phyloP scores from a whole-genome alignment of 2,329 filamentous ascomycete species.

The Teratosphaeria zuluensis region DNA sequence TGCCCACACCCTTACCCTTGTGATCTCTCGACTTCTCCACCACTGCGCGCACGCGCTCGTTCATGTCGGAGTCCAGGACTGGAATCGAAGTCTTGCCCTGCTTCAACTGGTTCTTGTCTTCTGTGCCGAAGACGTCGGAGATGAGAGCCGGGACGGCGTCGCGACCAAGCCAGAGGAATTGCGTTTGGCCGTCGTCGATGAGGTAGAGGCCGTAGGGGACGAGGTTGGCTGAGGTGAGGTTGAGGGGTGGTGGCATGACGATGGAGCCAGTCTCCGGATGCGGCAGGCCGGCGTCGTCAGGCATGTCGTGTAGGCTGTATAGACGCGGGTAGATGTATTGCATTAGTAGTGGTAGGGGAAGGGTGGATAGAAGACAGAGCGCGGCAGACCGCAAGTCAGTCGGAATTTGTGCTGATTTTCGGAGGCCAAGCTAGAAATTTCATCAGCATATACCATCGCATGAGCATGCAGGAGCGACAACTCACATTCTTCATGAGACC shows the following conservation, averaged over 20 bases:
- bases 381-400: slow-evolving; percentile 89
- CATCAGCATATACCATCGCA: background rate
- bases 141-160: slow-evolving; percentile 87
- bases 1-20: slow-evolving; percentile 76
- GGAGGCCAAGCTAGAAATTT: slow-evolving; percentile 54
- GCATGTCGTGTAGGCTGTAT: slow-evolving; percentile 92
- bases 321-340: slow-evolving; percentile 64
- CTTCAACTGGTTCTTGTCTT: slow-evolving; percentile 73
- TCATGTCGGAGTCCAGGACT: slow-evolving; percentile 90
- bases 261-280: slow-evolving; percentile 83
- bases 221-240: slow-evolving; percentile 79
- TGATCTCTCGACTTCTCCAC: slow-evolving; percentile 88
- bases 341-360: slow-evolving; percentile 80
- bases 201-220: slow-evolving; percentile 88
- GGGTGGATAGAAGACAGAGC: slow-evolving; percentile 84
- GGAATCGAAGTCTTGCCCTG: slow-evolving; percentile 85
- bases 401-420: slow-evolving; percentile 87
- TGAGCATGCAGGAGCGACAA: slow-evolving; percentile 5
- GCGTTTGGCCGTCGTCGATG: slow-evolving; percentile 93
- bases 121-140: slow-evolving; percentile 78
- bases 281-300: slow-evolving; percentile 78
- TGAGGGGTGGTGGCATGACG: slow-evolving; percentile 70
- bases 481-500: slow-evolving; percentile 90
- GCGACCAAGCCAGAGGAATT: slow-evolving; percentile 93
- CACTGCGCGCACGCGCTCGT: slow-evolving; percentile 82